Percentiles rank a stretch among this genome's conserved stretches.
These are phyloP conservation scores for Lantana camara DNA, from an alignment of 257 asterid genomes.

Conservation along the genomic window DNA sequence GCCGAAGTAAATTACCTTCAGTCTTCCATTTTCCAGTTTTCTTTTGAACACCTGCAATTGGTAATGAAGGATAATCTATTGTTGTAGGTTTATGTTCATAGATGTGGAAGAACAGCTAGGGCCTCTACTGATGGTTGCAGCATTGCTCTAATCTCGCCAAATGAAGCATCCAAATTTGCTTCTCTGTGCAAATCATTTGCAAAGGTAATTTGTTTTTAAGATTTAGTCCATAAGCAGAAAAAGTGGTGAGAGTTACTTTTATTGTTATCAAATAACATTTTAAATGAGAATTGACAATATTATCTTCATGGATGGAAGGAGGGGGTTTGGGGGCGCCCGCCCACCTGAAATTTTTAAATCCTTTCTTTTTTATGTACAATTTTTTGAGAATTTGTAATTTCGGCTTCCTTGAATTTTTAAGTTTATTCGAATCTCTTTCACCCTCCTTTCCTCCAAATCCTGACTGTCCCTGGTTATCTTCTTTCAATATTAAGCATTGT, in stretches of 20 bases:
- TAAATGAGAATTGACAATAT: background rate
- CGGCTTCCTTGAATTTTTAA: no score
- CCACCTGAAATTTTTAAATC: no score
- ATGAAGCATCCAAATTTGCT: constrained; percentile 89
- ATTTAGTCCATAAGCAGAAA: constrained; percentile 18
- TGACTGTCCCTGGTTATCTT: no score
- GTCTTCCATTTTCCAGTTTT: constrained; percentile 19
- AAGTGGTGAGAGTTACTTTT: background rate
- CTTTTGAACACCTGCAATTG: constrained; percentile 3
- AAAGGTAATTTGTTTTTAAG: constrained; percentile 53
- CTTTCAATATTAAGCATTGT: constrained; percentile 11
- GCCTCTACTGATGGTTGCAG: constrained; percentile 96
- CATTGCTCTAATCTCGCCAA: constrained; percentile 84
- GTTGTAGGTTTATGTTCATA: constrained; percentile 81
- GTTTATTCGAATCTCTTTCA: no score
- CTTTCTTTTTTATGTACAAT: no score
- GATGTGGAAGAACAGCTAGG: constrained; percentile 99
- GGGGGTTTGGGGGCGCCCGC: no score
- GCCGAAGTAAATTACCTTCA: constrained; percentile 65
- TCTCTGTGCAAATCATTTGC: constrained; percentile 84
- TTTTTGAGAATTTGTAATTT: no score
- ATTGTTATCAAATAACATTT: background rate
- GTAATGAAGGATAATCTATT: constrained; percentile 28
- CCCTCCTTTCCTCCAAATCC: no score
- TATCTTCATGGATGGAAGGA: no score